phyloP scores from a whole-genome alignment of 139 green algal species.

The Picochlorum sp. region DNA sequence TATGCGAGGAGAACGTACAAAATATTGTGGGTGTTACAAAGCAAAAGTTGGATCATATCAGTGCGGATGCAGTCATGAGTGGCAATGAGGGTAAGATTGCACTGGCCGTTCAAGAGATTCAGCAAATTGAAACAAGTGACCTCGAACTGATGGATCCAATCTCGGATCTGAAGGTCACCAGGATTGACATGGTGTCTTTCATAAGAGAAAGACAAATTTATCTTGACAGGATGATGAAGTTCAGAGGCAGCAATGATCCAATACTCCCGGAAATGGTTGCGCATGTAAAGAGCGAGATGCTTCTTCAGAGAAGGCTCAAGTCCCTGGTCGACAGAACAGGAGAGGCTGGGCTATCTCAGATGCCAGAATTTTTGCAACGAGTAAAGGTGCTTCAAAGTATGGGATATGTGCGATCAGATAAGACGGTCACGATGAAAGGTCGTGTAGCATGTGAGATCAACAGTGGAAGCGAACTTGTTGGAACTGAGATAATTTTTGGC shows the following conservation, averaged over 20 bases:
- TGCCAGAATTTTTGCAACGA: slow-evolving; percentile 82
- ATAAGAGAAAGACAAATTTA: slow-evolving; percentile 28
- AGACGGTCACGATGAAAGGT: slow-evolving; percentile 68
- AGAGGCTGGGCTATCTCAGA: slow-evolving; percentile 64
- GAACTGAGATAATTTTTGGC: slow-evolving; percentile 84
- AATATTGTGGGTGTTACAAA: slow-evolving; percentile 49
- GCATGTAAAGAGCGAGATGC: slow-evolving; percentile 38
- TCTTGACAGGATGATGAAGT: slow-evolving; percentile 19
- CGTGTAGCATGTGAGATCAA: slow-evolving; percentile 81
- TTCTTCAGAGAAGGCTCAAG: slow-evolving; percentile 34
- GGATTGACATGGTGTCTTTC: slow-evolving; percentile 21
- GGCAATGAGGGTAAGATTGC: slow-evolving; percentile 17
- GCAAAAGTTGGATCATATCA: slow-evolving; percentile 45
- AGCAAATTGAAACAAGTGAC: slow-evolving; percentile 10
- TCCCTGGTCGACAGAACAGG: slow-evolving; percentile 33
- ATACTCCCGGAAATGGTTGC: slow-evolving; percentile 35
- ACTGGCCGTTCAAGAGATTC: slow-evolving; percentile 26
- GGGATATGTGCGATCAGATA: slow-evolving; percentile 65
- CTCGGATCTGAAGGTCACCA: slow-evolving; percentile 40
- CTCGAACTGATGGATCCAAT: slow-evolving; percentile 23
- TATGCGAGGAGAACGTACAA: slow-evolving; percentile 24
- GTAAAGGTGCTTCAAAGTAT: slow-evolving; percentile 61
- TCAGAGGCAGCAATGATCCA: slow-evolving; percentile 44
- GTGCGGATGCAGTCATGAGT: slow-evolving; percentile 28
- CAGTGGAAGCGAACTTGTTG: slow-evolving; percentile 82